Conservation (phyloP, 2,329 filamentous ascomycete genomes). For the Fusarium armeniacum region DNA sequence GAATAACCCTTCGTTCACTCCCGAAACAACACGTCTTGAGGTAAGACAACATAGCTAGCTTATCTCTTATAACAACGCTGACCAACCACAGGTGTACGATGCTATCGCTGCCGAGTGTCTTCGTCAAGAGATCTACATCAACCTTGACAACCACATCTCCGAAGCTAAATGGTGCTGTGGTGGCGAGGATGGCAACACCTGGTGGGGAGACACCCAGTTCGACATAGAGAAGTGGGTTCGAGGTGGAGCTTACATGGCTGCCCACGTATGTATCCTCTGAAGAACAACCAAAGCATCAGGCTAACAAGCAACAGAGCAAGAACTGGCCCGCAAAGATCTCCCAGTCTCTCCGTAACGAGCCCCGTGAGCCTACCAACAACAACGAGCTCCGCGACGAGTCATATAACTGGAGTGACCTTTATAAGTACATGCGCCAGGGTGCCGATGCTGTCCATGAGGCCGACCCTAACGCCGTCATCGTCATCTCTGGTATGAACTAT, state of each 20-base stretch:
- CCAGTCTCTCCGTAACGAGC: constrained; percentile 64
- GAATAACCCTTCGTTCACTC: constrained; percentile 70
- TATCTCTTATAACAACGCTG: fast-evolving
- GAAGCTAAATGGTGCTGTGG: constrained; percentile 71
- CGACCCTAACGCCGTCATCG: constrained; percentile 67
- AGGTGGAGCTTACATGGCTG: constrained; percentile 71
- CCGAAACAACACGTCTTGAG: constrained; percentile 67
- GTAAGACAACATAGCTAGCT: constrained; percentile 40
- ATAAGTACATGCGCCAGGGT: constrained; percentile 63
- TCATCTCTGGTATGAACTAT: constrained; percentile 71
- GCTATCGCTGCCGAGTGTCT: constrained; percentile 70
- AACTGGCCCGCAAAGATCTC: constrained; percentile 50
- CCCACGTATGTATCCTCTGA: constrained; percentile 60
- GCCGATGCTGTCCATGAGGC: constrained; percentile 64
- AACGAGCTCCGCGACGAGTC: constrained; percentile 48
- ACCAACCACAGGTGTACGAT: constrained; percentile 60
- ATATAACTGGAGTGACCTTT: constrained; percentile 72
- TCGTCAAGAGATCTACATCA: constrained; percentile 68
- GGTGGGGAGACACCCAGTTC: constrained; percentile 74
- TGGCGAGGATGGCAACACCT: constrained; percentile 68
- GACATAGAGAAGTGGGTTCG: constrained; percentile 71
- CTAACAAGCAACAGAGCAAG: constrained; percentile 13
- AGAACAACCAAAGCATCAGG: fast-evolving
- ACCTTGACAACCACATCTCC: constrained; percentile 74
- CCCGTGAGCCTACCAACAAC: constrained; percentile 59